Percentiles rank a stretch among this genome's conserved stretches.
Evolutionary conservation across 1,284 basidiomycete genomes (phyloP).

Genomic region (Ustilago nuda): DNA sequence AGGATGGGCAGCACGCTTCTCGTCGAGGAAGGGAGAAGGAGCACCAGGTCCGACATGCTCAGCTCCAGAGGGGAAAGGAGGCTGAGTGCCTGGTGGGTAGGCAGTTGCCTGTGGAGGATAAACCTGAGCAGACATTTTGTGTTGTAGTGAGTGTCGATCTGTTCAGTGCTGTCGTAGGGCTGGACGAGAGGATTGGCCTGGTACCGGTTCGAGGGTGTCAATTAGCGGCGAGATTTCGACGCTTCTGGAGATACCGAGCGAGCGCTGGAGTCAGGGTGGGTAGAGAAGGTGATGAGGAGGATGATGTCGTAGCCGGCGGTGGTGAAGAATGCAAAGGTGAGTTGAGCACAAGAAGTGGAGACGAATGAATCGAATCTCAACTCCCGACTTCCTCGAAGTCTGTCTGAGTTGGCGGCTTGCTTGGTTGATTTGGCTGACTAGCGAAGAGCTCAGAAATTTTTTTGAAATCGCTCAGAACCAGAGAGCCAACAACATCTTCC

Average conservation of each 20-base stretch:
- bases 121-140: constrained; percentile 36
- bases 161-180: neutral
- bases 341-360: constrained; percentile 23
- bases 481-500: constrained; percentile 17
- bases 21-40: constrained; percentile 43
- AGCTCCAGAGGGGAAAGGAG: constrained; percentile 45
- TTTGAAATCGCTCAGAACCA: constrained; percentile 9
- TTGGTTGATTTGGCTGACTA: constrained; percentile 1
- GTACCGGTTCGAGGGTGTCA: neutral
- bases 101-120: constrained; percentile 45
- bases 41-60: constrained; percentile 43
- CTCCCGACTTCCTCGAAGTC: constrained; percentile 31
- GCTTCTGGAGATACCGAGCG: neutral
- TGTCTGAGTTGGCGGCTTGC: neutral
- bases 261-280: neutral
- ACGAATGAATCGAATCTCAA: constrained; percentile 2
- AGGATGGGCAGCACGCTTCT: constrained; percentile 47
- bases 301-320: constrained; percentile 1
- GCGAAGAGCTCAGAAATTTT: constrained; percentile 19
- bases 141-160: neutral
- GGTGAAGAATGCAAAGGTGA: constrained; percentile 3
- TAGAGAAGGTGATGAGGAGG: neutral
- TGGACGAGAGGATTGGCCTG: neutral
- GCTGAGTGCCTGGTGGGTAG: constrained; percentile 46
- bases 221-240: neutral